Evolutionary conservation across 495 filamentous ascomycete species (phyloP).

Genomic region (Sphaerosporella brunnea): DNA sequence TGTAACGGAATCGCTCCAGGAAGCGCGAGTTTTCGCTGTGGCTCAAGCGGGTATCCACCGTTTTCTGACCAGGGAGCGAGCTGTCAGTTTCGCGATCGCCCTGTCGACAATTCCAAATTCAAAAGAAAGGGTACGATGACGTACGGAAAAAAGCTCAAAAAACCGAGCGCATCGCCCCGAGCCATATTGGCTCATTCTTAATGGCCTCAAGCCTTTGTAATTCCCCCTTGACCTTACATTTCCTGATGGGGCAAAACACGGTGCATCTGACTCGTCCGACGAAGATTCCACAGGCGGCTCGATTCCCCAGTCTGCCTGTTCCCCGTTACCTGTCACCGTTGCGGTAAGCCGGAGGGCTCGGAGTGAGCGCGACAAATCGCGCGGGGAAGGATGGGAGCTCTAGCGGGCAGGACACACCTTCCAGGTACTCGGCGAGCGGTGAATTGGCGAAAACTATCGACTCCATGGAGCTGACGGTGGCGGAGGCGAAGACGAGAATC

Average conservation of each 20-base stretch:
- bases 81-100: not conserved
- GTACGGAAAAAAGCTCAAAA: slow-evolving; percentile 25
- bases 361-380: not conserved
- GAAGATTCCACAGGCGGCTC: slow-evolving; percentile 22
- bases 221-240: slow-evolving; percentile 25
- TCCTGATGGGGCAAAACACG: slow-evolving; percentile 25
- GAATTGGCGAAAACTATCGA: slow-evolving; percentile 76
- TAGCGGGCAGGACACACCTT: slow-evolving; percentile 41
- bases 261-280: slow-evolving; percentile 8
- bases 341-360: slow-evolving; percentile 9
- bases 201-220: slow-evolving; percentile 11
- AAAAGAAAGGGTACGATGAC: too few relatives aligned
- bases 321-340: slow-evolving; percentile 30
- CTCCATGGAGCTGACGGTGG: slow-evolving; percentile 48
- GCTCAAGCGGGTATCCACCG: slow-evolving; percentile 59
- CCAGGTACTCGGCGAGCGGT: slow-evolving; percentile 80
- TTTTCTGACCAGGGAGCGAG: slow-evolving; percentile 27
- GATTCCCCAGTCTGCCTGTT: slow-evolving; percentile 32
- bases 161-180: slow-evolving; percentile 15
- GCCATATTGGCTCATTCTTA: slow-evolving; percentile 17
- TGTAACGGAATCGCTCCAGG: slow-evolving; percentile 87
- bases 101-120: not conserved
- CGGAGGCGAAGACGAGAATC: slow-evolving; percentile 8
- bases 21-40: slow-evolving; percentile 71
- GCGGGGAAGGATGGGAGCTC: not conserved